Percentiles rank a stretch among this genome's conserved stretches.
Evolutionary conservation across 768 basidiomycete species (phyloP).

Genomic region (Mycena epipterygia): DNA sequence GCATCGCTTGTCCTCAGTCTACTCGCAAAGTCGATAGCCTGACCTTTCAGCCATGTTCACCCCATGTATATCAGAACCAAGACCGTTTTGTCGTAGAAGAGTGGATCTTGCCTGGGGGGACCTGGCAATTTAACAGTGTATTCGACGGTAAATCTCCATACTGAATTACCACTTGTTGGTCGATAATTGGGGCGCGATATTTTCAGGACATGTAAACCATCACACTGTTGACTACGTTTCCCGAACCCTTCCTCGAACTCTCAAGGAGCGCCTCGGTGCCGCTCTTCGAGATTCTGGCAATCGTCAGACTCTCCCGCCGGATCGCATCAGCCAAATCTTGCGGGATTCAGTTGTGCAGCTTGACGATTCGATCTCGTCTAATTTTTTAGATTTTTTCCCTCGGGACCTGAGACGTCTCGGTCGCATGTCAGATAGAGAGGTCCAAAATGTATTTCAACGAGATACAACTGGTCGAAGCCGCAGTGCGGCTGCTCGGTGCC

Average conservation of each 20-base stretch:
- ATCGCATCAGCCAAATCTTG: constrained; percentile 54
- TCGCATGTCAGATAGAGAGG: constrained; percentile 25
- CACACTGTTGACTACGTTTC: constrained; percentile 62
- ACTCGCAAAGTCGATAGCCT: constrained; percentile 45
- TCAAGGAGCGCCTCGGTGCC: constrained; percentile 50
- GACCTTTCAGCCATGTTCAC: constrained; percentile 52
- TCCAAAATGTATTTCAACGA: constrained; percentile 27
- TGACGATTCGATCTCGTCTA: constrained; percentile 59
- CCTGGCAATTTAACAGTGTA: constrained; percentile 51
- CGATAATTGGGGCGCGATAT: constrained; percentile 40
- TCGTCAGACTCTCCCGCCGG: constrained; percentile 48
- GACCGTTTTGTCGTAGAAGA: constrained; percentile 51
- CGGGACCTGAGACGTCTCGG: constrained; percentile 36
- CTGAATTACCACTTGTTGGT: background rate
- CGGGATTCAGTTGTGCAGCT: constrained; percentile 53
- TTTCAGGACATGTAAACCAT: constrained; percentile 62
- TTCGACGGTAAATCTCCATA: constrained; percentile 48
- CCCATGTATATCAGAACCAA: constrained; percentile 46
- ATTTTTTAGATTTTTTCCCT: constrained; percentile 61
- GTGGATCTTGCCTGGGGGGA: constrained; percentile 47
- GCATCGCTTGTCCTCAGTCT: constrained; percentile 53
- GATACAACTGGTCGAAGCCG: constrained; percentile 18
- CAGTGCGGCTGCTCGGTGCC: constrained; percentile 46
- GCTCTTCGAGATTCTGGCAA: constrained; percentile 38
- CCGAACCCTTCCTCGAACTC: constrained; percentile 54